These are phyloP conservation scores for Colletotrichum salicis DNA, from an alignment of 2,329 filamentous ascomycete species.

Conservation along the genomic window DNA sequence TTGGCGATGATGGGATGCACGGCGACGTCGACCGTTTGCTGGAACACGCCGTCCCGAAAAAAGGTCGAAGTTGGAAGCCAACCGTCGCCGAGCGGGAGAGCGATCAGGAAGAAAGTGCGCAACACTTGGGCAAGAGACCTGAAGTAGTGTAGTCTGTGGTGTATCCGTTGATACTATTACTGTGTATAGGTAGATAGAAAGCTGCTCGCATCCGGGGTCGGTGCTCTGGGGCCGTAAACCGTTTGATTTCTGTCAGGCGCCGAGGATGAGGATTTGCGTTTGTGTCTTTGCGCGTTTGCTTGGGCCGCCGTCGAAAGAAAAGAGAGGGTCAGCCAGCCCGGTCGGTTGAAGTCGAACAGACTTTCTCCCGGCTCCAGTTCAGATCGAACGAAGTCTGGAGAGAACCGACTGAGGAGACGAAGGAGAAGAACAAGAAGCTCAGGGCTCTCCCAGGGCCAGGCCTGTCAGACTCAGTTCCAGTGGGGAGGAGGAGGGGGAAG, in stretches of 20 bases:
- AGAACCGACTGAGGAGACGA: neutral
- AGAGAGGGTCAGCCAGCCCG: neutral
- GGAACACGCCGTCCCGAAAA: conserved; percentile 31
- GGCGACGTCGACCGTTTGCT: conserved; percentile 25
- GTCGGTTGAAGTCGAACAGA: conserved; percentile 9
- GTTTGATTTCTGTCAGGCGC: conserved; percentile 25
- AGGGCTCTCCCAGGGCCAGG: conserved; percentile 23
- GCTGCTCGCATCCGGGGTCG: conserved; percentile 21
- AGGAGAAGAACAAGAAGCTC: neutral
- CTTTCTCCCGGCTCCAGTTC: conserved; percentile 16
- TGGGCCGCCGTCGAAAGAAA: conserved; percentile 20
- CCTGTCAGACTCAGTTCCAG: conserved; percentile 26
- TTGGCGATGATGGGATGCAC: conserved; percentile 3
- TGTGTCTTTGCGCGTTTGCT: conserved; percentile 27
- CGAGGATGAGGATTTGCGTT: conserved; percentile 29
- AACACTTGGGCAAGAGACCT: no score
- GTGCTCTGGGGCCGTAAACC: conserved; percentile 11
- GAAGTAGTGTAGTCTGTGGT: neutral
- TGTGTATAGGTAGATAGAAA: neutral
- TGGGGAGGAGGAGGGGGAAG: conserved; percentile 4
- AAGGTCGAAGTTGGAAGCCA: neutral
- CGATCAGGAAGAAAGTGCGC: neutral
- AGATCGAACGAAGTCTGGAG: neutral
- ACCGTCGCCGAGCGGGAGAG: neutral
- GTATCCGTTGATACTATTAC: no score